Percentiles rank a stretch among this genome's conserved stretches.
Evolutionary conservation across 1,284 basidiomycete species (phyloP).

Genomic region (Lignosus rhinocerotis): DNA sequence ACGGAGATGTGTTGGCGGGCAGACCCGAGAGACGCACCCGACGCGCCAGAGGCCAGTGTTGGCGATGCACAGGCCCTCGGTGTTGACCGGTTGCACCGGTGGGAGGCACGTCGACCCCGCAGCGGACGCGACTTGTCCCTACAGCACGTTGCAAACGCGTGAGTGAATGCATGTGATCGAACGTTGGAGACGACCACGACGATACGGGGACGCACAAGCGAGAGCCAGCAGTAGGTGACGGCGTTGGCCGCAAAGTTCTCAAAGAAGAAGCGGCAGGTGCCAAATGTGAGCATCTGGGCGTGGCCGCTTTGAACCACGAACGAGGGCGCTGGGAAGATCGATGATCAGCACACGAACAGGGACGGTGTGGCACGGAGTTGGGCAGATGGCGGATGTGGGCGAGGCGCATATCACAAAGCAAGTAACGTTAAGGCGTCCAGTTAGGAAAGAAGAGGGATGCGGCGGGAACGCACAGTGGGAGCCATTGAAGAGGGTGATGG

Average conservation of each 20-base stretch:
- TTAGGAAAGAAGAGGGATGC: background rate
- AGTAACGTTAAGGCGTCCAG: no score
- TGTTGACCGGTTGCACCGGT: constrained; percentile 25
- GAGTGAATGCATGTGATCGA: no score
- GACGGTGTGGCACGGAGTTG: no score
- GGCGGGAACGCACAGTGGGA: constrained; percentile 13
- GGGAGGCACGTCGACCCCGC: constrained; percentile 29
- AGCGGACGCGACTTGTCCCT: constrained; percentile 23
- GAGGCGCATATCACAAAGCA: background rate
- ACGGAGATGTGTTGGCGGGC: background rate
- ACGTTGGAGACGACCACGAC: background rate
- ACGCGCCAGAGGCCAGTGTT: constrained; percentile 23
- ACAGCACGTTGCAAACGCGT: background rate
- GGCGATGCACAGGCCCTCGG: constrained; percentile 26
- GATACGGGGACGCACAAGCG: constrained; percentile 21
- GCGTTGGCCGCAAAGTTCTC: constrained; percentile 24
- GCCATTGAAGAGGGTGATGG: constrained; percentile 26
- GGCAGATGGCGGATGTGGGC: background rate
- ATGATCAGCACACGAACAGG: background rate
- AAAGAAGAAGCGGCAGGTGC: constrained; percentile 33
- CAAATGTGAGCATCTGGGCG: constrained; percentile 31
- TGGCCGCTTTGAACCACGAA: constrained; percentile 29
- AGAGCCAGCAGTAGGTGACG: constrained; percentile 32
- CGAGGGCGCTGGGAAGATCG: constrained; percentile 22
- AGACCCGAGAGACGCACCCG: constrained; percentile 20